Evolutionary conservation across 352 stramenopile genomes (phyloP).

Genomic region (Globisporangium nodosum): DNA sequence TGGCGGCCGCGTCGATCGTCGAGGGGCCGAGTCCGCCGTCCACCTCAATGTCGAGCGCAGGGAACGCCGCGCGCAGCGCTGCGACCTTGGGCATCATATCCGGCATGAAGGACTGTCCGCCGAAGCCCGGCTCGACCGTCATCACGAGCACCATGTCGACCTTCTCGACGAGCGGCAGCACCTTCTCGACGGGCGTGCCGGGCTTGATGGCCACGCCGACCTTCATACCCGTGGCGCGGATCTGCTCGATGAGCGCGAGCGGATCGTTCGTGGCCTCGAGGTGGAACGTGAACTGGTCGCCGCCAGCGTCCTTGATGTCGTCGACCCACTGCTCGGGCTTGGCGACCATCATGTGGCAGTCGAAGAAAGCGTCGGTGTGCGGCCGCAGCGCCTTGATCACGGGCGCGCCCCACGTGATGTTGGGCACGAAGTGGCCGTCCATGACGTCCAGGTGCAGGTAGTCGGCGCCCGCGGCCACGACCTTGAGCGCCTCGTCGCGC

Average conservation of each 20-base stretch:
- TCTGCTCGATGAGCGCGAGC: slow-evolving; percentile 78
- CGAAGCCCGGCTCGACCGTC: slow-evolving; percentile 97
- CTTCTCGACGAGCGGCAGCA: slow-evolving; percentile 81
- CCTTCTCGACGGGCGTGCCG: slow-evolving; percentile 84
- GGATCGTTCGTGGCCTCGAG: slow-evolving; percentile 80
- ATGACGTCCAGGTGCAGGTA: slow-evolving; percentile 98
- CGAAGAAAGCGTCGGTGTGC: slow-evolving; percentile 90
- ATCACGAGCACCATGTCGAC: slow-evolving; percentile 97
- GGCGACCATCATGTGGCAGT: slow-evolving; percentile 98
- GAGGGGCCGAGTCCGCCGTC: slow-evolving; percentile 93
- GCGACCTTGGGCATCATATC: slow-evolving; percentile 95
- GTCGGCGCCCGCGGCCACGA: slow-evolving; percentile 89
- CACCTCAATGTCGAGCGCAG: slow-evolving; percentile 96
- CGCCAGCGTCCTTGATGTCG: slow-evolving; percentile 93
- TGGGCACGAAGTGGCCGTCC: slow-evolving; percentile 98
- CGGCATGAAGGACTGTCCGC: slow-evolving; percentile 95
- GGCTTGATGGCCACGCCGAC: slow-evolving; percentile 95
- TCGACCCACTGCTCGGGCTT: slow-evolving; percentile 95
- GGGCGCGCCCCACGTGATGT: slow-evolving; percentile 95
- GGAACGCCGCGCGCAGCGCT: slow-evolving; percentile 86
- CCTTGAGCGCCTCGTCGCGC: slow-evolving; percentile 87
- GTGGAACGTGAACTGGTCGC: slow-evolving; percentile 96
- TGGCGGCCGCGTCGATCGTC: slow-evolving; percentile 92
- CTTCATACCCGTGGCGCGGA: slow-evolving; percentile 89
- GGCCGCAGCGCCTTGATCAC: slow-evolving; percentile 92